Base-by-base conservation (phyloP, 1,284 basidiomycete genomes). In the Chalciporus sp. region DNA sequence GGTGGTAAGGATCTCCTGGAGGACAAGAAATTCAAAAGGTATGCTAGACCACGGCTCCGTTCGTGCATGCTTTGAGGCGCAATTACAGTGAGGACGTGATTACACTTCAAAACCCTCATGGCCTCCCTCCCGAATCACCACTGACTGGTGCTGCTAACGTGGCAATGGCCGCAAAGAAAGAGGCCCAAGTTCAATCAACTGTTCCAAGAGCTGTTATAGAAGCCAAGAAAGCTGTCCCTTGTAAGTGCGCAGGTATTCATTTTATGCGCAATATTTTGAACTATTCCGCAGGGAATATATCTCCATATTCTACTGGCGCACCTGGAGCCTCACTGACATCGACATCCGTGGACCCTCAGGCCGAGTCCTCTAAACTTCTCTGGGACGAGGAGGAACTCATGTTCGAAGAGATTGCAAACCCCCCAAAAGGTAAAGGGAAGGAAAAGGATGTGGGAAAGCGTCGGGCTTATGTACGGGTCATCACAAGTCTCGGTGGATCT, bases 341-440 rank as follows among this genome's bases (percentile, higher is more conserved):
- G 3, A 98, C 96, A 0, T 88, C 93, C 1, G 82, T 95, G 42
- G 92, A 92, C 60, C 89, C 94, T 6, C 84, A 88, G 52, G 86
- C 86, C 6, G 79, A 79, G 45, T 87, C 82, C 47, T 88, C 95
- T 49, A 86, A 92, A 57, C 83, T 95, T 3, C 75, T 95, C 23
- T 94, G 94, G 82, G 94, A 97, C 69, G 94, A 96, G 73, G 90
- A 92, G 71, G 93, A 95, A 73, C 77, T 94, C 28, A 95, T 95
- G 94, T 96, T 94, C 62, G 93, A 94, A 68, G 90, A 91, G 37
- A 84, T 96, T 60, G 81, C 85, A 17, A 90, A 86, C 59, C 84
- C 86, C 20, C 76, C 76, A 0, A 90, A 90, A 70, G 86, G 86
- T 3, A 90, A 92, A 68, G 88, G 86, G 10, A 95, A 95, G 74